These are phyloP conservation scores for Heliosperma pusillum DNA, from an alignment of 148 eudicot species.

Conservation along the genomic window DNA sequence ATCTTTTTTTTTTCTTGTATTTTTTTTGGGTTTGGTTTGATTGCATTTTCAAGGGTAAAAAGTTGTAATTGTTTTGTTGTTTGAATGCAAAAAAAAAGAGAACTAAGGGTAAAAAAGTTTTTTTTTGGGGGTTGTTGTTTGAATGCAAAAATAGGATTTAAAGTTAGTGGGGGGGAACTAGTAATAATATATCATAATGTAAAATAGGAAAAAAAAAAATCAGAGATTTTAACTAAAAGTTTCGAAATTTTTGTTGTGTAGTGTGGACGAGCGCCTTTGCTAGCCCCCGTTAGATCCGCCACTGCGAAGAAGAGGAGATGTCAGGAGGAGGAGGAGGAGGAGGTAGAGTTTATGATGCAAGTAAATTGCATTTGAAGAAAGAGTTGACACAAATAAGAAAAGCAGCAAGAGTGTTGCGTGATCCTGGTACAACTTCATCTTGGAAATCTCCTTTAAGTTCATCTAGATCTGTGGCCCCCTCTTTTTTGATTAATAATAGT, in stretches of 20 bases:
- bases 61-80: background rate
- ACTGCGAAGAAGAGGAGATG: background rate
- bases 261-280: too few species aligned
- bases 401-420: conserved; percentile 71
- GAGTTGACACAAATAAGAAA: conserved; percentile 92
- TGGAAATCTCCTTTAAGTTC: conserved; percentile 82
- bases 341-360: conserved; percentile 60
- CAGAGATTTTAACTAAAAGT: too few species aligned
- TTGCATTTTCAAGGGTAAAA: too few species aligned
- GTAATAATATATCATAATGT: too few species aligned
- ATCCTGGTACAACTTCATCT: conserved; percentile 91
- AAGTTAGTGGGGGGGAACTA: too few species aligned
- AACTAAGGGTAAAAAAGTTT: background rate
- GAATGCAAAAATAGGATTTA: conserved; percentile 6
- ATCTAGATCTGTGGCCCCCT: conserved; percentile 57
- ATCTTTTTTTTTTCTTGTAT: background rate
- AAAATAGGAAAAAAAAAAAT: too few species aligned
- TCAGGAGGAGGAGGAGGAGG: conserved; percentile 9
- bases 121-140: conserved; percentile 9
- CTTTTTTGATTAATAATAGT: conserved; percentile 28
- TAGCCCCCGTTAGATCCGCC: too few species aligned
- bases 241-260: too few species aligned
- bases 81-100: background rate
- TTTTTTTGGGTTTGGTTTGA: too few species aligned
- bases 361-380: conserved; percentile 87